Evolutionary conservation across 2,329 filamentous ascomycete species (phyloP).

Genomic region (Aureobasidium pullulans): DNA sequence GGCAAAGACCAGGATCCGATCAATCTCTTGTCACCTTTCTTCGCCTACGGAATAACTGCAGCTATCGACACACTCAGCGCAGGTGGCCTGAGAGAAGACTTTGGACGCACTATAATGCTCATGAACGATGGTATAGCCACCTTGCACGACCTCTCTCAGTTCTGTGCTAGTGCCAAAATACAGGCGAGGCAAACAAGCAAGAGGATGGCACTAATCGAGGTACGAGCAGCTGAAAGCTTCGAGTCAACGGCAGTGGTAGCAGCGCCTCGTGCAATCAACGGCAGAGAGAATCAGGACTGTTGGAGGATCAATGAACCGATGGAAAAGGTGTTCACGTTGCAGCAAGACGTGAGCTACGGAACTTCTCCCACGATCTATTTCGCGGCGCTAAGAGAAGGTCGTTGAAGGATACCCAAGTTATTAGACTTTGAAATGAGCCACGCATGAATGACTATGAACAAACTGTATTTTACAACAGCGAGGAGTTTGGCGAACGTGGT

Average conservation of each 20-base stretch:
- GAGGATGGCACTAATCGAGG: conserved; percentile 9
- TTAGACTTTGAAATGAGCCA: not conserved
- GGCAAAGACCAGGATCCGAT: conserved; percentile 10
- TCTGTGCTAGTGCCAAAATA: conserved; percentile 7
- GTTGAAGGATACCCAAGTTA: not conserved
- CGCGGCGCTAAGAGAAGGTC: conserved; percentile 18
- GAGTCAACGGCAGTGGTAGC: not conserved
- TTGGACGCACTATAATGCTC: conserved; percentile 1
- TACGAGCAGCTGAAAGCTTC: not conserved
- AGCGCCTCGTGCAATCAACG: not conserved
- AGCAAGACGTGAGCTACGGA: conserved; percentile 30
- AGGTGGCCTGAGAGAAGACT: conserved; percentile 34
- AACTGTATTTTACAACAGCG: not conserved
- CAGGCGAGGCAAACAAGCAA: conserved; percentile 6
- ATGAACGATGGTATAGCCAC: not conserved
- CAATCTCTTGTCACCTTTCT: conserved; percentile 39
- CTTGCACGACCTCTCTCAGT: conserved; percentile 3
- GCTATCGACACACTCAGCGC: conserved; percentile 61
- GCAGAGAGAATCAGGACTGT: not conserved
- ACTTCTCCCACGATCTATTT: conserved; percentile 22
- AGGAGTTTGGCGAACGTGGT: not conserved
- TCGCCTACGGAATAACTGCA: conserved; percentile 54
- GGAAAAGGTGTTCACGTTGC: conserved; percentile 22
- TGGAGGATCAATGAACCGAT: conserved; percentile 28
- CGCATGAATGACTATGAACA: not conserved